Evolutionary conservation across 225 moss, liverwort and hornwort genomes (phyloP).

Genomic region (Physcomitrium patens): DNA sequence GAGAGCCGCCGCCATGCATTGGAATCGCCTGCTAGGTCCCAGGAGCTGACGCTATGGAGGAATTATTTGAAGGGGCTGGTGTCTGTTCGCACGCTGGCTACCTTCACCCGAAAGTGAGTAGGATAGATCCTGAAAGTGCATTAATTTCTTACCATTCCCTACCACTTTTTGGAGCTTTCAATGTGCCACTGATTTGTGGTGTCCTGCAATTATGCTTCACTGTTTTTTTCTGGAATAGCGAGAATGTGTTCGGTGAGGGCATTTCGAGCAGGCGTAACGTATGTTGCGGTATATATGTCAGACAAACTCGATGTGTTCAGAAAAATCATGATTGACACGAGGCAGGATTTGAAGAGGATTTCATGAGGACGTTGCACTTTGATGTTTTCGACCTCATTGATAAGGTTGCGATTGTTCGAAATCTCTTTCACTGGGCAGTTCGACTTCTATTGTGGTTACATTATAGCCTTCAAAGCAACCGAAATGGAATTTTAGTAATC

Average conservation of each 20-base stretch:
- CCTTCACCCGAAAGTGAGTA: slow-evolving; percentile 50
- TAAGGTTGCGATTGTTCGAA: background rate
- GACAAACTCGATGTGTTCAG: background rate
- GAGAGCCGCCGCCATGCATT: slow-evolving; percentile 4
- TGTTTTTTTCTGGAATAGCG: background rate
- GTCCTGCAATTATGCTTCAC: background rate
- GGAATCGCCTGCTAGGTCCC: slow-evolving; percentile 24
- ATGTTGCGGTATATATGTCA: background rate
- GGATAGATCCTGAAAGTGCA: background rate
- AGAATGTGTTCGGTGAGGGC: background rate
- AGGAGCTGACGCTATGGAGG: slow-evolving; percentile 37
- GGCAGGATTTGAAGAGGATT: slow-evolving; percentile 14
- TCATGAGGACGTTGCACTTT: background rate
- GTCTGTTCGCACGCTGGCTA: slow-evolving; percentile 48
- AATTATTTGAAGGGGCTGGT: slow-evolving; percentile 41
- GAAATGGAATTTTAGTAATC: background rate
- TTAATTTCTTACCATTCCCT: background rate
- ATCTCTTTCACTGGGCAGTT: background rate
- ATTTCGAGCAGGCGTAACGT: background rate
- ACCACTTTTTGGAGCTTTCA: background rate
- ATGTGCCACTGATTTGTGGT: background rate
- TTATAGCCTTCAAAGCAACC: background rate
- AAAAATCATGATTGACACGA: background rate
- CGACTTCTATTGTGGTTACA: background rate
- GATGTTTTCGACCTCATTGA: background rate